Evolutionary conservation across 768 basidiomycete genomes (phyloP), one percentile per base, ranked within the genome.

Genomic region (Ramaria sp.): DNA sequence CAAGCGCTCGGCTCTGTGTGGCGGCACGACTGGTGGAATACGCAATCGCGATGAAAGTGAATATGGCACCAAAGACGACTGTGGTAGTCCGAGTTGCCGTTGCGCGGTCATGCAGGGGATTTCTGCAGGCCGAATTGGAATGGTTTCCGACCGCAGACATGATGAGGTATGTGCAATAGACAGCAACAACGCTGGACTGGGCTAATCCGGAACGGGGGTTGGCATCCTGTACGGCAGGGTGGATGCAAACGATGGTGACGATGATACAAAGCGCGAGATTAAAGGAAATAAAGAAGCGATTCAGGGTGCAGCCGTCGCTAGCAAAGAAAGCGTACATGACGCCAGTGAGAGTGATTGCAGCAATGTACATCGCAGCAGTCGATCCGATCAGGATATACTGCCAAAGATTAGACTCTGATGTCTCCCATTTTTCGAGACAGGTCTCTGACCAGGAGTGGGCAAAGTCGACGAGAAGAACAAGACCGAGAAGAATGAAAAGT

Each of bases 401-500:
- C 96, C 96, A 99, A 49, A 94, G 68, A 60, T 85, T 87, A 9
- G 92, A 94, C 43, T 80, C 78, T 1, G 80, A 81, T 56, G 81
- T 80, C 66, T 97, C 95, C 94, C 92, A 97, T 52, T 92, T 91
- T 60, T 95, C 85, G 50, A 97, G 78, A 66, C 95, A 98, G 5
- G 83, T 94, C 69, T 99, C 96, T 15, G 92, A 91, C 94, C 94
- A 98, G 5, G 90, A 87, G 66, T 99, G 96, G 1, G 96, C 96
- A 63, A 98, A 98, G 72, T 99, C 96, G 68, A 99, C 87, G 55
- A 99, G 83, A 42, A 99, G 84, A 55, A 99, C 90, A 27, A 99
- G 83, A 45, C 96, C 96, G 59, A 99, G 85, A 32, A 98, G 82
- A 65, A 99, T 97, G 73, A 99, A 99, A 57, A 93, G 66, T 5